Base-by-base conservation (phyloP, 2,329 filamentous ascomycete genomes). In the Fusarium sp. region DNA sequence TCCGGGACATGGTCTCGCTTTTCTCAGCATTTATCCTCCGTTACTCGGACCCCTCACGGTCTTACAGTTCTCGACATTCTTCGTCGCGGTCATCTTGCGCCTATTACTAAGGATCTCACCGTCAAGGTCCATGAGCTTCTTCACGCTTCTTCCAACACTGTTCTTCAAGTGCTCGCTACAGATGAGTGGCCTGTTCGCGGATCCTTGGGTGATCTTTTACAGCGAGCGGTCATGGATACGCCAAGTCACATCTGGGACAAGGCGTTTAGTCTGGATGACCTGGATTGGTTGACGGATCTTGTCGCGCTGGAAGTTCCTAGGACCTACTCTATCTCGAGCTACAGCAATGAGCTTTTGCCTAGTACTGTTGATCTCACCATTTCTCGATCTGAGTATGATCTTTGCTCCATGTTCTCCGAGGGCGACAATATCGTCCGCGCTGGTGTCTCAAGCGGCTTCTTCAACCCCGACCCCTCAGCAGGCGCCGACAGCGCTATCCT, bases 281-380 rank as follows among this genome's bases (percentile, higher is more conserved):
- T 86, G 1, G 72, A 78, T 1, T 86, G 85, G 85, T 75, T 87
- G 0, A 68, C 77, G 0, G 83, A 86, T 3, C 77, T 87, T 3
- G 79, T 87, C 10, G 67, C 79, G 0, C 77, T 86, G 4, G 85
- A 87, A 69, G 81, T 87, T 1, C 85, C 85, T 1, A 81, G 85
- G 12, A 87, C 85, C 0, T 87, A 87, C 63, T 86, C 83, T 40
- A 87, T 87, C 44, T 85, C 85, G 0, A 86, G 80, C 71, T 82
- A 81, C 67, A 81, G 82, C 0, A 80, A 85, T 5, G 85, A 86
- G 49, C 76, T 87, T 7, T 80, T 87, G 0, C 85, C 85, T 0
- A 82, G 77, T 58, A 85, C 82, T 0, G 80, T 87, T 7, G 85
- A 87, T 59, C 76, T 88, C 14, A 85, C 83, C 0, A 79, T 87